Conservation (phyloP, 768 basidiomycete species). For the Paxillus rubicundulus region DNA sequence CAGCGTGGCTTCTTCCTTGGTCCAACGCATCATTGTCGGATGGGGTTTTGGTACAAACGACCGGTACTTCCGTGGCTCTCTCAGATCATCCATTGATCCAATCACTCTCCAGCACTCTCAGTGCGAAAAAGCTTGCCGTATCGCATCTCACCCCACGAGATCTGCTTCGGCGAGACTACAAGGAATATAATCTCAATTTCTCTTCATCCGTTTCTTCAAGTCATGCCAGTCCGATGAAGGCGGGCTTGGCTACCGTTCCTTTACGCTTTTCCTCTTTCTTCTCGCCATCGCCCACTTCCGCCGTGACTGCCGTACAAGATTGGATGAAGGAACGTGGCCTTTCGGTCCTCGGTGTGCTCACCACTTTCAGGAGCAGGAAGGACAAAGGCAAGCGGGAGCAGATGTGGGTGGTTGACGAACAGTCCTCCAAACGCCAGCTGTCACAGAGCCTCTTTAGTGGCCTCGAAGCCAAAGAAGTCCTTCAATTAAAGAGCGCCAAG, state of each 20-base stretch:
- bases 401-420: constrained; percentile 58
- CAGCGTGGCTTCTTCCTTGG: constrained; percentile 57
- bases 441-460: constrained; percentile 51
- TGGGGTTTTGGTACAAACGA: background rate
- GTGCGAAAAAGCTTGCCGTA: constrained; percentile 61
- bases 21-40: constrained; percentile 42
- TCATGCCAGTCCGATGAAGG: constrained; percentile 43
- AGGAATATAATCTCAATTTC: constrained; percentile 67
- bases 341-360: constrained; percentile 75
- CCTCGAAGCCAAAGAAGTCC: constrained; percentile 51
- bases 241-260: constrained; percentile 84
- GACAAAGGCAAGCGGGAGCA: constrained; percentile 66
- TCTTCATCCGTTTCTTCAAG: constrained; percentile 21
- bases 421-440: constrained; percentile 25
- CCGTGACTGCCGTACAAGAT: constrained; percentile 26
- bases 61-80: constrained; percentile 24
- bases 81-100: constrained; percentile 44
- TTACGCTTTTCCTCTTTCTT: constrained; percentile 51
- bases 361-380: constrained; percentile 54
- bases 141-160: constrained; percentile 68
- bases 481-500: constrained; percentile 47
- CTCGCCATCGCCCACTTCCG: constrained; percentile 22
- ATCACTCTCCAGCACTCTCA: constrained; percentile 46
- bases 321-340: constrained; percentile 72
- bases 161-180: constrained; percentile 92